Conservation (phyloP, 2,329 filamentous ascomycete genomes). For the Colletotrichum sp. region DNA sequence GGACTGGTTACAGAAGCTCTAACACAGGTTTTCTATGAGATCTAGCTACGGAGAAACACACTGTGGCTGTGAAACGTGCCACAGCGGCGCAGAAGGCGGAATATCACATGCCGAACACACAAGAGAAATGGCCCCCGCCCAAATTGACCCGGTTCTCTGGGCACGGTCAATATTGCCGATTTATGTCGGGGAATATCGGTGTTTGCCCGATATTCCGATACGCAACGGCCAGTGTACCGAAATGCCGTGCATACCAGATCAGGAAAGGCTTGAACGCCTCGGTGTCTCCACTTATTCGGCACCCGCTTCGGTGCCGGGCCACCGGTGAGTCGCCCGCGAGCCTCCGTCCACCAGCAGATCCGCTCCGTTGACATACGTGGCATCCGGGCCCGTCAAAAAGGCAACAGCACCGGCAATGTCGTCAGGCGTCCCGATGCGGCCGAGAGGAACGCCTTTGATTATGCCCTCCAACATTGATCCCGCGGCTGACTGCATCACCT, state of each 20-base stretch:
- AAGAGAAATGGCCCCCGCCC: background rate
- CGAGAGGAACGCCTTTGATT: background rate
- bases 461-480: background rate
- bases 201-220: background rate
- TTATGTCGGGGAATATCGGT: background rate
- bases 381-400: background rate
- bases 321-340: background rate
- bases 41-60: fast-evolving
- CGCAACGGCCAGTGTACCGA: background rate
- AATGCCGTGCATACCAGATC: background rate
- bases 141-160: background rate
- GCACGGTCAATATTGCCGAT: background rate
- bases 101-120: background rate
- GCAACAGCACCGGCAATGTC: background rate
- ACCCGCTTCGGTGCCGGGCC: background rate
- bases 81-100: background rate
- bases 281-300: background rate
- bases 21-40: background rate
- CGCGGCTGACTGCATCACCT: background rate
- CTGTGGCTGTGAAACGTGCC: background rate
- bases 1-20: background rate
- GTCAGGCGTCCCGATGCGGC: background rate
- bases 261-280: background rate
- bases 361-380: background rate
- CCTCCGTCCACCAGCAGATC: background rate